Evolutionary conservation across 2,329 filamentous ascomycete genomes (phyloP), one percentile per base, ranked within the genome.

Genomic region (Penicillium fuscoglaucum): DNA sequence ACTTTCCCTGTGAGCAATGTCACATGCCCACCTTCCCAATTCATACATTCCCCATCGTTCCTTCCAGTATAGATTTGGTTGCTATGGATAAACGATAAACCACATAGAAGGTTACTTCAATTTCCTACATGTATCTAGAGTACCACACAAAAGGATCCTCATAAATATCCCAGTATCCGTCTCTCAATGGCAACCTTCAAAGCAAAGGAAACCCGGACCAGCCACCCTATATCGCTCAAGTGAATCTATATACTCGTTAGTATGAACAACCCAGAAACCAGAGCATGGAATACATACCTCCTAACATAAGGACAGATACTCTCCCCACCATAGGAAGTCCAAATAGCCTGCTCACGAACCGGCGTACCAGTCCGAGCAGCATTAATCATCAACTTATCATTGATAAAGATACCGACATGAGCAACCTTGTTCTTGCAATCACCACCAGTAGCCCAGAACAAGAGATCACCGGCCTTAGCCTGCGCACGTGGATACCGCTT

Each of bases 271-370:
- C 37, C 19, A 24, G 3, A 28, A n/a, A 26, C 6, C 15, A 45
- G n/a, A 7, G 10, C 15, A 28, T 9, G n/a, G 12, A 13, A 21
- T n/a, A 37, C 60, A 59, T 62, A 69, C 62, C 67, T 65, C 58
- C 68, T 61, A 50, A 58, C 64, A 54, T 69, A 60, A 44, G 64
- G 61, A 37, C 67, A 70, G 41, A 68, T 68, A 6, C 47, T 62
- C 53, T 64, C 57, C 2, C 67, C 67, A n/a, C 66, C 68, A 62
- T 55, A 66, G 4, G 62, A 64, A 24, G 61, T 67, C 68, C 68
- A 70, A 41, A 69, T 68, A 24, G 54, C 41, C 66, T 70, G 68
- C 45, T 68, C 67, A 6, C 67, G 51, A 15, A 70, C 67, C 9
- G 61, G 66, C 10, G 66, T 68, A 10, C 66, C 66, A 28, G 66